Conservation (phyloP, 305 asterid genomes). For the Withania somnifera region DNA sequence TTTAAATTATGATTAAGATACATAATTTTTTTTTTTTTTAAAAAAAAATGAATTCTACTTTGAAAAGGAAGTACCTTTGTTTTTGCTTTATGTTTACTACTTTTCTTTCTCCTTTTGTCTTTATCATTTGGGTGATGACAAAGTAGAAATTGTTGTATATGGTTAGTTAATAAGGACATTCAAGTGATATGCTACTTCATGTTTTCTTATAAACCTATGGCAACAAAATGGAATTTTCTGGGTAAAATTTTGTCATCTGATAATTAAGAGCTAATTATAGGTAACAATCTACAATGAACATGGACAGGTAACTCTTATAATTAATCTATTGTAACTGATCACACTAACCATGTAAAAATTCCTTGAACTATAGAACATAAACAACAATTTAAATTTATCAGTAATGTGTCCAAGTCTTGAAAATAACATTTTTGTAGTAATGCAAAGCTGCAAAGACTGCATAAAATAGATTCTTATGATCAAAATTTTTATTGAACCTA, state of each 20-base stretch:
- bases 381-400: too few relatives aligned
- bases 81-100: constrained; percentile 2
- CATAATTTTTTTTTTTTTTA: too few relatives aligned
- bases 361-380: neutral
- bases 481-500: too few relatives aligned
- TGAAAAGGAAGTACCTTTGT: neutral
- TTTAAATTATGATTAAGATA: neutral
- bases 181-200: neutral
- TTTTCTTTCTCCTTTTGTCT: neutral
- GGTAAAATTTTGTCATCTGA: neutral
- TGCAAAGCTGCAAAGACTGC: too few relatives aligned
- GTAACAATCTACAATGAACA: neutral
- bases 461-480: too few relatives aligned
- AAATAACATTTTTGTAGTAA: too few relatives aligned
- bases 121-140: neutral
- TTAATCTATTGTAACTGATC: neutral
- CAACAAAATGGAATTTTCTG: neutral
- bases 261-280: neutral
- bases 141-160: neutral
- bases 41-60: neutral
- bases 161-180: neutral
- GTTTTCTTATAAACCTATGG: too few relatives aligned
- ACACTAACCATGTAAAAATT: neutral
- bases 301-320: neutral
- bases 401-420: too few relatives aligned